Evolutionary conservation across 2,329 filamentous ascomycete species (phyloP), one percentile per base, ranked within the genome.

Genomic region (Delphinella strobiligena): DNA sequence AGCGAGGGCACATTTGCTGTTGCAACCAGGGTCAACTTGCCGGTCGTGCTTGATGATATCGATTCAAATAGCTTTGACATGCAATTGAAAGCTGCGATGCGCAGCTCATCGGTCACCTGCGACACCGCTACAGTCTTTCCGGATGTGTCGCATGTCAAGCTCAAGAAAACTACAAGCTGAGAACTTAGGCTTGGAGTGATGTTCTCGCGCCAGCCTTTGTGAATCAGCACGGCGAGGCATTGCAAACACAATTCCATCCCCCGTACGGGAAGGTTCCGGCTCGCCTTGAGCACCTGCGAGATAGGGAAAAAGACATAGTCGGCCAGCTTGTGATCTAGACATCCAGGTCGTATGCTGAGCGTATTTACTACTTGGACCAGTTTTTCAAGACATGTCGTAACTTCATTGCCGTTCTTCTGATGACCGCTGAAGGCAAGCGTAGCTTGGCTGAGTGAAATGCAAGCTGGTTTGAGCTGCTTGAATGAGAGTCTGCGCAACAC

Each of bases 241-340:
- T 78, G 76, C 34, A 95, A 68, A 19, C 81, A 79, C 32, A 82
- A 61, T 56, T 98, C 91, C 5, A 91, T 64, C 31, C 84, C 67
- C 27, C 73, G 72, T 34, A 82, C 72, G 1, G 88, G 78, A 39
- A 88, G 75, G 35, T 72, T 69, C 46, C 82, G 75, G 49, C 84
- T 80, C 46, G 78, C 73, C 43, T 85, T 80, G 51, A 98, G 80
- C 30, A 96, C 76, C 50, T 91, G 82, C 1, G 85, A 87, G 0
- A 98, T 67, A 0, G 91, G 91, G 46, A 95, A 94, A 66, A 96
- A 96, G 53, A 83, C 74, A 67, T 96, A 98, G 64, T 95, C 88
- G 11, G 88, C 86, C 14, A 96, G 66, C 56, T 87, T 89, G 38
- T 79, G 72, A 56, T 95, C 85, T 14, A 96, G 56, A 46, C 60